Evolutionary conservation across 768 basidiomycete species (phyloP).

Genomic region (Russula ochroleuca): DNA sequence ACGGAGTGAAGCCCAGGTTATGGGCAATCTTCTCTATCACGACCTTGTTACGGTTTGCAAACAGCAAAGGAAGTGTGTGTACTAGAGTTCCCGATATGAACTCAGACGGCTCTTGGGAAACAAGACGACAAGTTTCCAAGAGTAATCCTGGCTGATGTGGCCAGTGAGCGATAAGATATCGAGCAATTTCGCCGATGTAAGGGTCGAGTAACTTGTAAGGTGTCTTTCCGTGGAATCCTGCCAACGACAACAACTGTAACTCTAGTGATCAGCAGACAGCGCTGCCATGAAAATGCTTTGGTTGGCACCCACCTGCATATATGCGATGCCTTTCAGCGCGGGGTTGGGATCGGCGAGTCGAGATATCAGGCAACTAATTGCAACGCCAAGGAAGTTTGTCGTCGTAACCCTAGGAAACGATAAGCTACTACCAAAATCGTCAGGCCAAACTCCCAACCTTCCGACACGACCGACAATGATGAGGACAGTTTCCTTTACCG

Average conservation of each 20-base stretch:
- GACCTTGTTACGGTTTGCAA: constrained; percentile 54
- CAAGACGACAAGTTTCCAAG: constrained; percentile 62
- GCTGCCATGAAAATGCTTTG: constrained; percentile 14
- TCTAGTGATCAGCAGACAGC: constrained; percentile 20
- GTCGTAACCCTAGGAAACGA: constrained; percentile 42
- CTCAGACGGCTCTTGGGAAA: constrained; percentile 50
- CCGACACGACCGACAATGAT: constrained; percentile 57
- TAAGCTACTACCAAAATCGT: not conserved
- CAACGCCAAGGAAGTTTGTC: constrained; percentile 51
- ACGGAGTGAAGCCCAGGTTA: constrained; percentile 44
- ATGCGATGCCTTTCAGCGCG: constrained; percentile 63
- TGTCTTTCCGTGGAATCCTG: constrained; percentile 54
- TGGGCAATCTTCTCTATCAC: constrained; percentile 59
- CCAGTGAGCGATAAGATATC: constrained; percentile 57
- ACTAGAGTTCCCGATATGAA: constrained; percentile 63
- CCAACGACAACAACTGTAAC: constrained; percentile 52
- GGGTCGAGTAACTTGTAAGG: constrained; percentile 67
- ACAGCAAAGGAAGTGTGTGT: constrained; percentile 65
- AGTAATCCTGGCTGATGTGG: constrained; percentile 56
- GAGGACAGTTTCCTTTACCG: constrained; percentile 59
- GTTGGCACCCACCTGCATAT: constrained; percentile 51
- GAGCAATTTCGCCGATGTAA: constrained; percentile 61
- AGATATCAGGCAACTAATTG: constrained; percentile 56
- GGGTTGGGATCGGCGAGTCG: constrained; percentile 66
- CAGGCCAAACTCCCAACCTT: constrained; percentile 33